Percentiles rank a stretch among this genome's conserved stretches.
Evolutionary conservation across 2,329 filamentous ascomycete genomes (phyloP).

Genomic region (Macroventuria anomochaeta): DNA sequence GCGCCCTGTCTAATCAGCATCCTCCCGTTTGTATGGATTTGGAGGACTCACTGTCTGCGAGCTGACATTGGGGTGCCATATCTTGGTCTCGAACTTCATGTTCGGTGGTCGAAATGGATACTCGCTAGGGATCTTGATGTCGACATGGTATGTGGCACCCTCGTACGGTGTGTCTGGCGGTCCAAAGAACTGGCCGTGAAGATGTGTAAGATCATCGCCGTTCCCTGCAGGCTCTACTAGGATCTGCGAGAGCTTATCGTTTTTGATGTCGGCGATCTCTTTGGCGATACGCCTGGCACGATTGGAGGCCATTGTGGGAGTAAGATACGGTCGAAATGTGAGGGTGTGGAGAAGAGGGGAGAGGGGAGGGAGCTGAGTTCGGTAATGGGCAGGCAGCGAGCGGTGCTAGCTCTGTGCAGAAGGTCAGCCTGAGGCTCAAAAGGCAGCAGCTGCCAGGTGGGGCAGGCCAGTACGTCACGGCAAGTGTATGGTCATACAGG

Average conservation of each 20-base stretch:
- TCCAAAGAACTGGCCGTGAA: constrained; percentile 82
- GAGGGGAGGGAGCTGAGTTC: constrained; percentile 11
- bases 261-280: constrained; percentile 76
- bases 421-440: constrained; percentile 39
- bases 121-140: constrained; percentile 84
- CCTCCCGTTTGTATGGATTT: not conserved
- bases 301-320: constrained; percentile 60
- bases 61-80: constrained; percentile 98
- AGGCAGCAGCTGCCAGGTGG: constrained; percentile 18
- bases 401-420: constrained; percentile 10
- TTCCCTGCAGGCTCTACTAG: constrained; percentile 67
- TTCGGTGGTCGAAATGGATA: constrained; percentile 93
- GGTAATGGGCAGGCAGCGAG: constrained; percentile 23
- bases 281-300: constrained; percentile 70
- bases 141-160: constrained; percentile 79
- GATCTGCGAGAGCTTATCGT: constrained; percentile 79
- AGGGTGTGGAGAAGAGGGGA: constrained; percentile 1
- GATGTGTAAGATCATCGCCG: constrained; percentile 76
- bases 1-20: constrained; percentile 71
- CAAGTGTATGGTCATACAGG: not conserved
- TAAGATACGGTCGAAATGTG: not conserved
- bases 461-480: constrained; percentile 3
- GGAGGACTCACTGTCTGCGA: constrained; percentile 78
- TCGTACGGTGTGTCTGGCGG: constrained; percentile 94
- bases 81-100: constrained; percentile 91